Evolutionary conservation across 495 filamentous ascomycete genomes (phyloP).

Genomic region (Glutinoglossum americanum): DNA sequence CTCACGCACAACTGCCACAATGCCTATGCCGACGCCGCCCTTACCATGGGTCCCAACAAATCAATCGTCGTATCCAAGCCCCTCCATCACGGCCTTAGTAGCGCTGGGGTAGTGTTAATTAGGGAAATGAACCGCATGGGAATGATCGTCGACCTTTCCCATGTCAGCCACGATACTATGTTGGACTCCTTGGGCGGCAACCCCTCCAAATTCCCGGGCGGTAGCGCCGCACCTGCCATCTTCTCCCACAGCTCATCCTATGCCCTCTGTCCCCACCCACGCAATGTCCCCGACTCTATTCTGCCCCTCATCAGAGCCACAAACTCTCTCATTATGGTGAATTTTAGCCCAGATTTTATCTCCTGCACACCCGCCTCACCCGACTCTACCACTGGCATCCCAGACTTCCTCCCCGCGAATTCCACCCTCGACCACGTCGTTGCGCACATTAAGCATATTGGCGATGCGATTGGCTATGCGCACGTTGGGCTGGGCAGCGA

Average conservation of each 20-base stretch:
- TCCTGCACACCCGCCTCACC: conserved; percentile 28
- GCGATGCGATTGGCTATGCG: conserved; percentile 44
- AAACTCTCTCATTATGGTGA: conserved; percentile 51
- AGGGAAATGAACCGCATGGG: conserved; percentile 63
- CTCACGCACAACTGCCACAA: conserved; percentile 93
- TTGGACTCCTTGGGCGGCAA: conserved; percentile 36
- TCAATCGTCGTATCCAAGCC: conserved; percentile 15
- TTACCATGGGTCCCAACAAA: conserved; percentile 18
- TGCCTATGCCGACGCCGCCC: conserved; percentile 64
- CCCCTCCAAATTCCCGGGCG: conserved; percentile 18
- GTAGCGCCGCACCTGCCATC: conserved; percentile 40
- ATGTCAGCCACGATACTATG: conserved; percentile 49
- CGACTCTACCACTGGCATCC: conserved; percentile 17
- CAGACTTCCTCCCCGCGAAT: conserved; percentile 28
- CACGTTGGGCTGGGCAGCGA: conserved; percentile 58
- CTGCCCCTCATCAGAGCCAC: conserved; percentile 37
- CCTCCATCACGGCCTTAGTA: conserved; percentile 32
- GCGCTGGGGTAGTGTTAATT: conserved; percentile 41
- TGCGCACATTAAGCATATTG: conserved; percentile 50
- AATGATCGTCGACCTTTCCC: conserved; percentile 57
- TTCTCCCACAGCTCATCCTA: conserved; percentile 51
- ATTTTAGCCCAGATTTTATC: conserved; percentile 62
- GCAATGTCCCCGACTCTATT: conserved; percentile 54
- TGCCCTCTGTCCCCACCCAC: conserved; percentile 42
- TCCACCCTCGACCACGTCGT: conserved; percentile 63